Percentiles rank a stretch among this genome's conserved stretches.
Conservation (phyloP, 257 asterid species). For the Nicotiana attenuata region DNA sequence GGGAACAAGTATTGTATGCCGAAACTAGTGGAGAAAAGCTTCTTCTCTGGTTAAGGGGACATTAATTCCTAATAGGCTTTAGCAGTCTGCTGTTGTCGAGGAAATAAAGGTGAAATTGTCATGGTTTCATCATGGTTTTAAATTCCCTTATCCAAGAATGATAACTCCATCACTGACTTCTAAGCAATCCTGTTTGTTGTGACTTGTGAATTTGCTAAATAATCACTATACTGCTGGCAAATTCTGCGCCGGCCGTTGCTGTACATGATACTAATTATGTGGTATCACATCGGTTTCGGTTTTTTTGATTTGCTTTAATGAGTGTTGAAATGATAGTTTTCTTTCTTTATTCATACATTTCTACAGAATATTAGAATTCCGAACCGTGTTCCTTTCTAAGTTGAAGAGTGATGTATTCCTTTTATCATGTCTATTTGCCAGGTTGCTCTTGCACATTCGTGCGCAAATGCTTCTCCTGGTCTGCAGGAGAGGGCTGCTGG, state of each 20-base stretch:
- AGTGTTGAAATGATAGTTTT: neutral
- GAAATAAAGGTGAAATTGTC: too few relatives aligned
- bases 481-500: constrained; percentile 55
- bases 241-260: too few relatives aligned
- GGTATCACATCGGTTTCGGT: neutral
- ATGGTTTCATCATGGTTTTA: neutral
- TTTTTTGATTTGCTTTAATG: neutral
- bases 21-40: too few relatives aligned
- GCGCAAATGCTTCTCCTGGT: constrained; percentile 43
- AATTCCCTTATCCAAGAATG: neutral
- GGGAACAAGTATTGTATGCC: too few relatives aligned
- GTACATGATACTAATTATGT: neutral
- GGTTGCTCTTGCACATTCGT: constrained; percentile 46
- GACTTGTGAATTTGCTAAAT: neutral
- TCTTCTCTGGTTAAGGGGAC: too few relatives aligned
- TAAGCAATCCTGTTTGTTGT: neutral
- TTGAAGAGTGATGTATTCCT: neutral
- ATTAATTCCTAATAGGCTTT: too few relatives aligned
- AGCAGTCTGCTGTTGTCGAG: too few relatives aligned
- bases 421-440: constrained; percentile 12
- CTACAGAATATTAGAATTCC: neutral
- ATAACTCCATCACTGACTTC: neutral
- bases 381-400: neutral
- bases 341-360: neutral
- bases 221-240: too few relatives aligned